Percentiles rank a stretch among this genome's conserved stretches.
phyloP scores from a whole-genome alignment of 495 filamentous ascomycete genomes.

The Corynascus novoguineensis region DNA sequence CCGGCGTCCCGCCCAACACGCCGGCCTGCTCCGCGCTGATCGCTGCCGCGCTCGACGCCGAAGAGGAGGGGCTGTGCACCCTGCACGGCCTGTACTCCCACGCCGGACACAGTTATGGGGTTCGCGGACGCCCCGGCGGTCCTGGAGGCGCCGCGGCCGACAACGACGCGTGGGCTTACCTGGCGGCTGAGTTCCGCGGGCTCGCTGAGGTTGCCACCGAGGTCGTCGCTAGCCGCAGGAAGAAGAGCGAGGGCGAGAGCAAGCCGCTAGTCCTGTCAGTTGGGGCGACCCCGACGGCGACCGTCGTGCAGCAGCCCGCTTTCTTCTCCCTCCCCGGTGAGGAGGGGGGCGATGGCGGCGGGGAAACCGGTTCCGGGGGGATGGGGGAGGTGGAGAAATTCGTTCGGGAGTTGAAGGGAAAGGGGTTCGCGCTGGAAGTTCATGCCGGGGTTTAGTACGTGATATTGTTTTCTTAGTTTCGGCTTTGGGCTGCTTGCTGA shows the following conservation, averaged over 20 bases:
- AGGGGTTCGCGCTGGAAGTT: slow-evolving; percentile 27
- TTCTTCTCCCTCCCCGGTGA: slow-evolving; percentile 3
- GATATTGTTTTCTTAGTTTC: neutral
- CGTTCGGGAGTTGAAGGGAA: slow-evolving; percentile 12
- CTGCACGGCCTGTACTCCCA: slow-evolving; percentile 74
- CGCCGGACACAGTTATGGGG: slow-evolving; percentile 64
- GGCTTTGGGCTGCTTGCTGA: neutral
- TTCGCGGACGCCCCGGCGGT: no score
- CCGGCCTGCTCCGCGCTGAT: slow-evolving; percentile 47
- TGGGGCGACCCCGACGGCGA: slow-evolving; percentile 76
- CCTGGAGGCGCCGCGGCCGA: no score
- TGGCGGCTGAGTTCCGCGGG: slow-evolving; percentile 57
- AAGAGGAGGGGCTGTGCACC: slow-evolving; percentile 31
- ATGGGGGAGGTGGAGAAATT: slow-evolving; percentile 11
- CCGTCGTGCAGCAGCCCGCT: slow-evolving; percentile 43
- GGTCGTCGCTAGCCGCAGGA: slow-evolving; percentile 16
- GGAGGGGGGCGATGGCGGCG: neutral
- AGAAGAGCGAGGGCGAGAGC: slow-evolving; percentile 14
- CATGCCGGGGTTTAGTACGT: slow-evolving; percentile 36
- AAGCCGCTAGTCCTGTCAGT: slow-evolving; percentile 57
- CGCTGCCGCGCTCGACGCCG: slow-evolving; percentile 41
- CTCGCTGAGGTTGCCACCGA: slow-evolving; percentile 45
- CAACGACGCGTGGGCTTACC: slow-evolving; percentile 42
- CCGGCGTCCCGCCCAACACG: slow-evolving; percentile 56
- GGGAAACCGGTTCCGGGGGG: neutral